These are phyloP conservation scores for Raddia distichophylla DNA, from an alignment of 176 grass and related monocot genomes.

Conservation along the genomic window DNA sequence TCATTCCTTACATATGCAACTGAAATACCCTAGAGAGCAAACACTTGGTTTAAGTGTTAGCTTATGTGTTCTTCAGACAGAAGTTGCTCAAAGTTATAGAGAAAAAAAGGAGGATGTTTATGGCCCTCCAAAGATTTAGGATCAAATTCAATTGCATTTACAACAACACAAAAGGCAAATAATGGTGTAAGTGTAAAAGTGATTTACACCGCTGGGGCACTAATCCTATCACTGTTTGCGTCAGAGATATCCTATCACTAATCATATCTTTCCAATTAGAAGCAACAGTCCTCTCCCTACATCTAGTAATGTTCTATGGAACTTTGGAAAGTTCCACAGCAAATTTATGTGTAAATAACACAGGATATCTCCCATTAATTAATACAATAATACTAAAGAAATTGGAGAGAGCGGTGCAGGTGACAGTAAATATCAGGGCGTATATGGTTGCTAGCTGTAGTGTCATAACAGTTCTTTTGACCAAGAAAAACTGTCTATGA, in stretches of 20 bases:
- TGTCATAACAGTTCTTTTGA: no score
- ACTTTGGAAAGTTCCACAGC: not conserved
- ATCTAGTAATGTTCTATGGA: not conserved
- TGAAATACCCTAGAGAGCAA: conserved; percentile 4
- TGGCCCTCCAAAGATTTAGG: conserved; percentile 6
- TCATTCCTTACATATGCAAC: conserved; percentile 17
- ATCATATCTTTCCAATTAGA: conserved; percentile 9
- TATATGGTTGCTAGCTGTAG: no score
- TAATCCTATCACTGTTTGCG: not conserved
- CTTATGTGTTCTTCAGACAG: not conserved
- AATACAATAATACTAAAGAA: not conserved
- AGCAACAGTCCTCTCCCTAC: not conserved
- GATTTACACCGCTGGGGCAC: not conserved
- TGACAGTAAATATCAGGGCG: not conserved
- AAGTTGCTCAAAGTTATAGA: not conserved
- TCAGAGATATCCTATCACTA: no score
- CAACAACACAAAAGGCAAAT: not conserved
- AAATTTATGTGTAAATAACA: not conserved
- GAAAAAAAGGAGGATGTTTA: not conserved
- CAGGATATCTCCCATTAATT: not conserved
- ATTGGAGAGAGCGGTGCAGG: not conserved
- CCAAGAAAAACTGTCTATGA: no score
- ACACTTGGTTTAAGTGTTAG: not conserved
- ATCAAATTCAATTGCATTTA: not conserved
- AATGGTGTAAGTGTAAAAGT: conserved; percentile 17